Evolutionary conservation across 2,329 filamentous ascomycete species (phyloP).

Genomic region (Neofusicoccum sp.): DNA sequence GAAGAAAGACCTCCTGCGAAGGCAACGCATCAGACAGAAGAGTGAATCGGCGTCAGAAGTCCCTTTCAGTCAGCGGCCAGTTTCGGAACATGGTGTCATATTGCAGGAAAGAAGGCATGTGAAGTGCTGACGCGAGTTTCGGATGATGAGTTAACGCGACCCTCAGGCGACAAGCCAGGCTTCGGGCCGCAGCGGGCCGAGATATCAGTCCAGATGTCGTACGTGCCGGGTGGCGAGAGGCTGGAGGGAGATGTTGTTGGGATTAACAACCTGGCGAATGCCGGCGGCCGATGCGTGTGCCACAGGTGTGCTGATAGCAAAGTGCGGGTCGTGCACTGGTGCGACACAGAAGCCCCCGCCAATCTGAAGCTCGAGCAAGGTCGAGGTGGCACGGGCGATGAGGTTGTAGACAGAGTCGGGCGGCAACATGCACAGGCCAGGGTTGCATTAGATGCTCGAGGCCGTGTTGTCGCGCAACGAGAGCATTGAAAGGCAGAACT

Average conservation of each 20-base stretch:
- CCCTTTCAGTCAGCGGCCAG: too few species aligned
- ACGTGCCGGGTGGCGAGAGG: background rate
- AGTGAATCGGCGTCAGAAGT: too few species aligned
- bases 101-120: too few species aligned
- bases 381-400: background rate
- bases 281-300: background rate
- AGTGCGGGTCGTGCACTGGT: slow-evolving; percentile 7
- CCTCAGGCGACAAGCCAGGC: background rate
- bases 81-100: too few species aligned
- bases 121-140: too few species aligned
- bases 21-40: too few species aligned
- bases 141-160: too few species aligned
- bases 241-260: too few species aligned
- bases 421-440: background rate
- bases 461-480: too few species aligned
- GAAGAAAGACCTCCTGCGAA: too few species aligned
- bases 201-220: background rate
- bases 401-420: background rate
- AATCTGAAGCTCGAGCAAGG: background rate
- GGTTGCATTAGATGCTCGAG: background rate
- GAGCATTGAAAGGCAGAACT: background rate
- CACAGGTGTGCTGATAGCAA: too few species aligned
- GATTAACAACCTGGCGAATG: background rate
- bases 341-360: background rate
- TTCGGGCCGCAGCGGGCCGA: background rate